These are phyloP conservation scores for Boletus holoroseus DNA, from an alignment of 1,284 basidiomycete species.

Conservation along the genomic window DNA sequence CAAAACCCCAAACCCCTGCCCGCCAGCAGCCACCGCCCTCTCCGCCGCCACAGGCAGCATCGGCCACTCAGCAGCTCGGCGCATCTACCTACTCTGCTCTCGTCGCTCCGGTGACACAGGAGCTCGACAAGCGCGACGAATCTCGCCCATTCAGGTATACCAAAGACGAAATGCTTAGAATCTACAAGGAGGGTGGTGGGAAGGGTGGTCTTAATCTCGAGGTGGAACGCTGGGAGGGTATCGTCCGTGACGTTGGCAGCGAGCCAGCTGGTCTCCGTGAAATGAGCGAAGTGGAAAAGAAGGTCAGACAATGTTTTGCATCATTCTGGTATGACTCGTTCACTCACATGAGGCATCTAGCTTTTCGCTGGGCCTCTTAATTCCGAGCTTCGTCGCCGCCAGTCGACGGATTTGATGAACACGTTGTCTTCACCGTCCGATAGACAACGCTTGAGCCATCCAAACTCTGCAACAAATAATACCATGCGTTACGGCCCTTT, in stretches of 20 bases:
- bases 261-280: slow-evolving; percentile 78
- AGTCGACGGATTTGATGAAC: slow-evolving; percentile 65
- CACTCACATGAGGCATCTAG: slow-evolving; percentile 40
- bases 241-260: slow-evolving; percentile 68
- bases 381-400: slow-evolving; percentile 75
- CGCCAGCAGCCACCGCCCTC: slow-evolving; percentile 52
- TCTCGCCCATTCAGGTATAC: slow-evolving; percentile 80
- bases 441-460: slow-evolving; percentile 51
- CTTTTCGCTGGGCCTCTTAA: slow-evolving; percentile 70
- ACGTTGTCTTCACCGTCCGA: slow-evolving; percentile 53
- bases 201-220: slow-evolving; percentile 73
- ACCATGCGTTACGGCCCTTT: slow-evolving; percentile 60
- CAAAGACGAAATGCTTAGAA: slow-evolving; percentile 77
- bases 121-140: slow-evolving; percentile 54
- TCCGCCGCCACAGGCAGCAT: slow-evolving; percentile 45
- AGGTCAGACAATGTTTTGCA: slow-evolving; percentile 48
- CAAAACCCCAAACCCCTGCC: slow-evolving; percentile 56
- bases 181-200: slow-evolving; percentile 77
- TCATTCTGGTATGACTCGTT: slow-evolving; percentile 9
- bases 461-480: slow-evolving; percentile 45
- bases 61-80: slow-evolving; percentile 42
- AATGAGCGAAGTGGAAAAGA: slow-evolving; percentile 79
- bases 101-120: slow-evolving; percentile 53
- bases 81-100: slow-evolving; percentile 77
- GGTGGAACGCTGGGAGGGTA: slow-evolving; percentile 80